These are phyloP conservation scores for Pythium sukuiense DNA, from an alignment of 352 stramenopile genomes.

Conservation along the genomic window DNA sequence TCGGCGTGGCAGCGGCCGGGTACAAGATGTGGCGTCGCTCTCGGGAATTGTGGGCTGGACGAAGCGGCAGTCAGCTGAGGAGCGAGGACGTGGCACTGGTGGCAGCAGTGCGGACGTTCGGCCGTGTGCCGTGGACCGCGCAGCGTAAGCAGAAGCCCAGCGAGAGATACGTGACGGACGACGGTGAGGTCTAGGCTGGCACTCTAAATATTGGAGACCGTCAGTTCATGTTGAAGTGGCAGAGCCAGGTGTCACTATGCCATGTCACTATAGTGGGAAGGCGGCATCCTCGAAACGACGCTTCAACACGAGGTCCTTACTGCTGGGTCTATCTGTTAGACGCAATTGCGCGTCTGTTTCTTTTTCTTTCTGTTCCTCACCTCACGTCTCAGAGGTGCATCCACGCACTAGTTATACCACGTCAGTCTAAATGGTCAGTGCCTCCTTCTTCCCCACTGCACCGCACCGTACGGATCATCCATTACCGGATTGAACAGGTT, in stretches of 20 bases:
- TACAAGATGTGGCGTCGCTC: conserved; percentile 34
- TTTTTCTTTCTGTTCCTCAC: background rate
- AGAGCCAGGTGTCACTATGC: background rate
- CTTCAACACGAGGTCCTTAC: conserved; percentile 4
- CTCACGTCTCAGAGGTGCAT: background rate
- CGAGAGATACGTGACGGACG: background rate
- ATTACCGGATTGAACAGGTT: no score
- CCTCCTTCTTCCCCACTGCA: background rate
- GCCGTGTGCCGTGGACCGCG: conserved; percentile 34
- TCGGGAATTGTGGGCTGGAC: conserved; percentile 32
- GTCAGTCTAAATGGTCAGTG: background rate
- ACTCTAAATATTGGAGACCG: background rate
- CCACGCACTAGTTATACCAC: background rate
- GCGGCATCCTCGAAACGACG: background rate
- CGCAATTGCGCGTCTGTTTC: conserved; percentile 7
- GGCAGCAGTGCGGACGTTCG: conserved; percentile 44
- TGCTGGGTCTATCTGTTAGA: conserved; percentile 4
- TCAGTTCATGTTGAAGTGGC: conserved; percentile 1
- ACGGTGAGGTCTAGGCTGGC: background rate
- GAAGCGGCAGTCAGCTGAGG: conserved; percentile 33
- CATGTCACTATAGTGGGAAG: background rate
- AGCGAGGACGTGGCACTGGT: conserved; percentile 49
- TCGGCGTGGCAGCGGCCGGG: conserved; percentile 21
- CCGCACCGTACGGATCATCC: background rate
- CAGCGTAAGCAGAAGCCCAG: background rate